phyloP scores from a whole-genome alignment of 345 rosid species.

The Mercurialis annua region DNA sequence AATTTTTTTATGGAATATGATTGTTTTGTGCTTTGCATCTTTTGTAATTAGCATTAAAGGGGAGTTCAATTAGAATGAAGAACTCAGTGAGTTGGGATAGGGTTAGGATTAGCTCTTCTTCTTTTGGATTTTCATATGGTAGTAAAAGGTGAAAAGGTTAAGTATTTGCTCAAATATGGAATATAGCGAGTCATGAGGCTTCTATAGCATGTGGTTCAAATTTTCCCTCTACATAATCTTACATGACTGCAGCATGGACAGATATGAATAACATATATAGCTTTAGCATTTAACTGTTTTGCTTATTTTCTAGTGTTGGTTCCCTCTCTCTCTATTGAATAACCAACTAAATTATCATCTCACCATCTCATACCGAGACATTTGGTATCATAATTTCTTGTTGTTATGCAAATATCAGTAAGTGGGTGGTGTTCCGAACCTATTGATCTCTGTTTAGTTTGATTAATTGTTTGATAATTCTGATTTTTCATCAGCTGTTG shows the following conservation, averaged over 20 bases:
- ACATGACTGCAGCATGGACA: not conserved
- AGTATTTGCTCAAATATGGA: not conserved
- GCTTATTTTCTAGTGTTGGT: not conserved
- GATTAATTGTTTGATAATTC: not conserved
- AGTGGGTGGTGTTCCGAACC: not conserved
- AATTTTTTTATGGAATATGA: not conserved
- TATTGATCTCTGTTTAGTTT: not conserved
- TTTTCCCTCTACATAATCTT: not conserved
- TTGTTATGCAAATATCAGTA: not conserved
- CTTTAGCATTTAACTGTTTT: not conserved
- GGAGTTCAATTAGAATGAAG: not conserved
- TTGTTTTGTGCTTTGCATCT: not conserved
- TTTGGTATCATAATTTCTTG: not conserved
- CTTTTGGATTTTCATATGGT: not conserved
- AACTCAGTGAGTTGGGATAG: not conserved
- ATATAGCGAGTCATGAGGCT: not conserved
- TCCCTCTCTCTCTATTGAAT: not conserved
- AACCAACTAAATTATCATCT: not conserved
- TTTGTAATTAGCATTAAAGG: not conserved
- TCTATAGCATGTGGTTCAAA: not conserved
- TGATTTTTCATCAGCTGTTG: slow-evolving; percentile 8
- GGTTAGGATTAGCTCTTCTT: not conserved
- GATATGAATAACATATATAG: not conserved
- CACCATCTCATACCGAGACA: not conserved
- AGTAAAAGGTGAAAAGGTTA: not conserved